Evolutionary conservation across 257 asterid species (phyloP).

Genomic region (Apocynum venetum): DNA sequence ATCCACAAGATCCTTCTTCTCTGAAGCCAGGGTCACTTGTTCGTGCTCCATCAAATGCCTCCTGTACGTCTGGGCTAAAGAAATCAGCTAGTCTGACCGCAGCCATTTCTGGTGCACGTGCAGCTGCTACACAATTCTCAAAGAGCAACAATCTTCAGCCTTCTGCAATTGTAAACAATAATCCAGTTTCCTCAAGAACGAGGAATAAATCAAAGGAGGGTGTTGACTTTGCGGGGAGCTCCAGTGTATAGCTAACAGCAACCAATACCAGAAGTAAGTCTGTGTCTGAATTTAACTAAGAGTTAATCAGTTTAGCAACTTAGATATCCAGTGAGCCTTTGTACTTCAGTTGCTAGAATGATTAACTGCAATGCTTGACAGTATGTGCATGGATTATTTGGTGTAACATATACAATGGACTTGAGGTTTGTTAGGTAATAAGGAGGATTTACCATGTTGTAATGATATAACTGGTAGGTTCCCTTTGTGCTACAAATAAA

Average conservation of each 20-base stretch:
- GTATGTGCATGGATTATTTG: background rate
- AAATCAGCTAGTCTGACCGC: conserved; percentile 52
- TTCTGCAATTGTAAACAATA: conserved; percentile 9
- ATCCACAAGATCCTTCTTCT: conserved; percentile 51
- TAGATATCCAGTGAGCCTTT: too few relatives aligned
- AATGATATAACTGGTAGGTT: too few relatives aligned
- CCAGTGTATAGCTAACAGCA: background rate
- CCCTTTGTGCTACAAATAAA: too few relatives aligned
- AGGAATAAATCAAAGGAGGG: conserved; percentile 17
- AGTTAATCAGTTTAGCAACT: background rate
- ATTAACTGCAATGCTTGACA: background rate
- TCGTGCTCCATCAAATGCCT: conserved; percentile 16
- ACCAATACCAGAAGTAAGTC: background rate
- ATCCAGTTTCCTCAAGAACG: conserved; percentile 31
- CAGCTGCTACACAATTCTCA: conserved; percentile 74
- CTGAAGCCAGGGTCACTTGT: conserved; percentile 66
- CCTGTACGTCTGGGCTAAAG: conserved; percentile 30
- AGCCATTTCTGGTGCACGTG: conserved; percentile 77
- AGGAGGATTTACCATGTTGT: too few relatives aligned
- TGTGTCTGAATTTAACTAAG: background rate
- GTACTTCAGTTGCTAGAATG: too few relatives aligned
- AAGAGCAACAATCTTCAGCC: conserved; percentile 27
- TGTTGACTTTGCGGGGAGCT: conserved; percentile 1
- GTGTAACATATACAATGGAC: background rate
- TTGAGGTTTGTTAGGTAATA: background rate